These are phyloP conservation scores for Aspergillus fructus DNA, from an alignment of 2,329 filamentous ascomycete species.

Conservation along the genomic window DNA sequence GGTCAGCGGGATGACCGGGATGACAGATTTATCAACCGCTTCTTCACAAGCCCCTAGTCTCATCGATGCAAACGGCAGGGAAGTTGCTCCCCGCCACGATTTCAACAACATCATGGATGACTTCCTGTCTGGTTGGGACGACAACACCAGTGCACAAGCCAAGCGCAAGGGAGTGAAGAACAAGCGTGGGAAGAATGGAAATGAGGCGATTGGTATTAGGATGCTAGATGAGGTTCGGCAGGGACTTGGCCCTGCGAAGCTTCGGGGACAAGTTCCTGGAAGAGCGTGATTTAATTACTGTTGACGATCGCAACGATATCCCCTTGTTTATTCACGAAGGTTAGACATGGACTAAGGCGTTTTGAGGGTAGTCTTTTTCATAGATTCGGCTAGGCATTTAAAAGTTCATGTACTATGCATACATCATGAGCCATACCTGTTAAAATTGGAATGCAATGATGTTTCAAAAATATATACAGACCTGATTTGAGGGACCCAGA, in stretches of 20 bases:
- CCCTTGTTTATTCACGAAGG: slow-evolving; percentile 14
- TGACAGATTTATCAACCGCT: slow-evolving; percentile 53
- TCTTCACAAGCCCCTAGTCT: slow-evolving; percentile 63
- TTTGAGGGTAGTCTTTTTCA: slow-evolving; percentile 7
- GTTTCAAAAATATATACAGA: neutral
- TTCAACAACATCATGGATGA: slow-evolving; percentile 93
- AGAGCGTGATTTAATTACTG: slow-evolving; percentile 25
- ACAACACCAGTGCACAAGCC: slow-evolving; percentile 41
- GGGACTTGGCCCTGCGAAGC: slow-evolving; percentile 72
- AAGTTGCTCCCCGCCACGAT: slow-evolving; percentile 67
- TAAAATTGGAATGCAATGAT: neutral
- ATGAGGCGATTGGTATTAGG: slow-evolving; percentile 75
- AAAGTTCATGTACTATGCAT: slow-evolving; percentile 1
- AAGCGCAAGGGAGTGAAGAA: slow-evolving; percentile 47
- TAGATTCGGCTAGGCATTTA: slow-evolving; percentile 7
- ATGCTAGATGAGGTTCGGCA: slow-evolving; percentile 87
- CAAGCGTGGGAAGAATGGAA: slow-evolving; percentile 74
- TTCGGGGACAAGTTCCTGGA: slow-evolving; percentile 42
- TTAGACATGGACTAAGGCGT: slow-evolving; percentile 12
- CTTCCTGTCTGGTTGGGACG: slow-evolving; percentile 68
- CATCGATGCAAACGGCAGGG: slow-evolving; percentile 36
- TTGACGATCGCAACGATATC: slow-evolving; percentile 21
- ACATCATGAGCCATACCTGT: neutral
- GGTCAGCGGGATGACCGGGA: slow-evolving; percentile 52
- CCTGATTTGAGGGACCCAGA: neutral